A percentile compares a stretch with the other conserved stretches of the same genome.
Conservation (phyloP, 2,329 filamentous ascomycete genomes). For the Aspergillus ustus region DNA sequence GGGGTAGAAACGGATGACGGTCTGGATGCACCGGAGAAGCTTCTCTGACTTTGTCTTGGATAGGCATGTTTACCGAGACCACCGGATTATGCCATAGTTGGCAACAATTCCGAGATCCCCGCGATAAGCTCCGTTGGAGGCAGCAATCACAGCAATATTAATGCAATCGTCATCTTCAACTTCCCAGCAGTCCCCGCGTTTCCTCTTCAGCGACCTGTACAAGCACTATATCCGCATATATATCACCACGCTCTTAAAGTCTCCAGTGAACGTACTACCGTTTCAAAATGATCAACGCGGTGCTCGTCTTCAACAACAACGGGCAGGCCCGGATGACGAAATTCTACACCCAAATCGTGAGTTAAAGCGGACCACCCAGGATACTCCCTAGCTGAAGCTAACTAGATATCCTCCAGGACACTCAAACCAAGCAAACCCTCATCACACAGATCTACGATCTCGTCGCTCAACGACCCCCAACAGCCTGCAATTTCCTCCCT, state of each 20-base stretch:
- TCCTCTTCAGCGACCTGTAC: background rate
- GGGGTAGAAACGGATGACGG: background rate
- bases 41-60: constrained; percentile 22
- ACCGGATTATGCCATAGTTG: background rate
- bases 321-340: constrained; percentile 96
- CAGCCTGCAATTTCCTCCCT: constrained; percentile 96
- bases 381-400: background rate
- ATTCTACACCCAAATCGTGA: constrained; percentile 95
- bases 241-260: background rate
- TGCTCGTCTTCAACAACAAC: constrained; percentile 98
- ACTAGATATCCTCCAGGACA: constrained; percentile 69
- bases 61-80: constrained; percentile 22
- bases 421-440: constrained; percentile 92
- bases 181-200: background rate
- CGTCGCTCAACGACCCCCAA: constrained; percentile 86
- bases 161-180: background rate
- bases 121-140: constrained; percentile 22
- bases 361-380: constrained; percentile 22
- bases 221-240: background rate
- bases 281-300: constrained; percentile 88
- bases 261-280: background rate
- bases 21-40: constrained; percentile 13
- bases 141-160: background rate
- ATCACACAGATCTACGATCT: constrained; percentile 97
- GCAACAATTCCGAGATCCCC: constrained; percentile 22